Evolutionary conservation across 371 early-diverging fungal species (phyloP).

Genomic region (Mortierella sp.): DNA sequence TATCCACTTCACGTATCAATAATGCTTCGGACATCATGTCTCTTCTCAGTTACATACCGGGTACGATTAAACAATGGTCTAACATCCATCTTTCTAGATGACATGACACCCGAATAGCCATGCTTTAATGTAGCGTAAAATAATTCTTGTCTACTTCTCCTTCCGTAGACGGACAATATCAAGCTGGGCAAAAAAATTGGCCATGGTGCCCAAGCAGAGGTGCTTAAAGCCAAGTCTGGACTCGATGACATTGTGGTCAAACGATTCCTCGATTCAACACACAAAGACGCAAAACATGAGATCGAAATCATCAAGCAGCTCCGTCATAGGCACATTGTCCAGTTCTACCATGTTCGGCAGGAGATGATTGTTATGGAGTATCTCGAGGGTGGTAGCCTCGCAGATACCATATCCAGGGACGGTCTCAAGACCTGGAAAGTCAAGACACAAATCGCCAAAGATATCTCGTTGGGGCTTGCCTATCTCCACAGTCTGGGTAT

Average conservation of each 20-base stretch:
- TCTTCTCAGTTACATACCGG: too few relatives aligned
- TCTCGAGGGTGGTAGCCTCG: conserved; percentile 6
- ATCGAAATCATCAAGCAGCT: conserved; percentile 3
- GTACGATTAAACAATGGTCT: too few relatives aligned
- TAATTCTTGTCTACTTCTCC: too few relatives aligned
- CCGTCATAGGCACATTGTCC: neutral
- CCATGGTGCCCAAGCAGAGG: conserved; percentile 2
- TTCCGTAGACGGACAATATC: neutral
- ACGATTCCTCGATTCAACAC: neutral
- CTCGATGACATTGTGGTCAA: conserved; percentile 10
- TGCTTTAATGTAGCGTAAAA: too few relatives aligned
- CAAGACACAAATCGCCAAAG: conserved; percentile 8
- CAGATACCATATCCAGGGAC: neutral
- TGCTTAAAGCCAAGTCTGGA: conserved; percentile 1
- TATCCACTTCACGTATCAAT: too few relatives aligned
- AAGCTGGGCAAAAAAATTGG: conserved; percentile 1
- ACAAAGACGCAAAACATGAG: neutral
- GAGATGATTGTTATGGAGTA: conserved; percentile 21
- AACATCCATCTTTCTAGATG: too few relatives aligned
- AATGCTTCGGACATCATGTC: too few relatives aligned
- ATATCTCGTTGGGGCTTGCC: conserved; percentile 6
- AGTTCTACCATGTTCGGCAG: neutral
- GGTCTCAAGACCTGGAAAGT: neutral
- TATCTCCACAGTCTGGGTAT: conserved; percentile 12
- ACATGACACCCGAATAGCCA: too few relatives aligned